These are phyloP conservation scores for Tulasnella sp. DNA, from an alignment of 768 basidiomycete species.

Conservation along the genomic window DNA sequence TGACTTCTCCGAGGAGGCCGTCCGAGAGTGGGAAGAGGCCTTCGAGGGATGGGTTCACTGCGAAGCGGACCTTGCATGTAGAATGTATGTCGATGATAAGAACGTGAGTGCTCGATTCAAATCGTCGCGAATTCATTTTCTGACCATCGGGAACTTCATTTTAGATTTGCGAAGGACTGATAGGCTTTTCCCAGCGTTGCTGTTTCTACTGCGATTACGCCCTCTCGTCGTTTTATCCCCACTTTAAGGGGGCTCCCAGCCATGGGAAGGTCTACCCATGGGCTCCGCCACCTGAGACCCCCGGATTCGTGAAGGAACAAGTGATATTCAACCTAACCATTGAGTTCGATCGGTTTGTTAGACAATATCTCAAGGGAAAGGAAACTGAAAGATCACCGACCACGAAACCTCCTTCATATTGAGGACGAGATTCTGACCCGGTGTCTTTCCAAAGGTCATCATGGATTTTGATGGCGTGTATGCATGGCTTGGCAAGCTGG, in stretches of 20 bases:
- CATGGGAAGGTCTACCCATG: not conserved
- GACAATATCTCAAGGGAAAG: not conserved
- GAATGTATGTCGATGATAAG: not conserved
- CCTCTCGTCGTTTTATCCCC: not conserved
- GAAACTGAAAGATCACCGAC: not conserved
- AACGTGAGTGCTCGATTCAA: not conserved
- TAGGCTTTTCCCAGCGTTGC: not conserved
- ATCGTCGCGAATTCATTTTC: not conserved
- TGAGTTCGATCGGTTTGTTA: not conserved
- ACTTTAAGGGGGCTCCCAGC: not conserved
- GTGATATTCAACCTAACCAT: not conserved
- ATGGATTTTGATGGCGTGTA: no score
- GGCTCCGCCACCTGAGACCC: not conserved
- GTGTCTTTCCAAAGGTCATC: not conserved
- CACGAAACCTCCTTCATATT: not conserved
- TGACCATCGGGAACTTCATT: not conserved
- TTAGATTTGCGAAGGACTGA: not conserved
- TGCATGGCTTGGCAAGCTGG: no score
- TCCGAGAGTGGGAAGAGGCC: not conserved
- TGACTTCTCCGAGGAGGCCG: not conserved
- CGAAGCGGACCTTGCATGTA: not conserved
- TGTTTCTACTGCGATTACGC: not conserved
- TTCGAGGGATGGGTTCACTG: not conserved
- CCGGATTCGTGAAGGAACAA: not conserved
- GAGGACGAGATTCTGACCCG: not conserved